Evolutionary conservation across 192 early-diverging fungal species (phyloP), one percentile per base, ranked within the genome.

Genomic region (Entomortierella chlamydospora): DNA sequence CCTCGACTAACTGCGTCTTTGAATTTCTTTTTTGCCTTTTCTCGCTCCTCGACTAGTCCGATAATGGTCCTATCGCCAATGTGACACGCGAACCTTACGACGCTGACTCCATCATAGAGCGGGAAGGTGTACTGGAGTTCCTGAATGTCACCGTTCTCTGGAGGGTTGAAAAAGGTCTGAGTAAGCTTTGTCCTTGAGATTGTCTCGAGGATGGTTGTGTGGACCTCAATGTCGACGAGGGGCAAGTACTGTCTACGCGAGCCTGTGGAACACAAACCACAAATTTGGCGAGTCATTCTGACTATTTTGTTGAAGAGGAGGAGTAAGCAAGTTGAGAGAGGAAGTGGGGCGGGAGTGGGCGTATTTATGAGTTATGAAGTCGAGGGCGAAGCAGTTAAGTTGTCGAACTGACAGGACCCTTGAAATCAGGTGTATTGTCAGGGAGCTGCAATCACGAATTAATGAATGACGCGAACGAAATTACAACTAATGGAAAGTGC

Each of bases 71-170:
- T 51, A 52, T 68, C 56, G 39, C 66, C 66, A 43, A 68, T 68
- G 41, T 11, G 39, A 39, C 53, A 54, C 18, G 33, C 49, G 30
- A 68, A 68, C 4, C 53, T 52, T 28, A 68, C 66, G 56, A 68
- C 66, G 17, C 66, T 68, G 55, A 58, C 56, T 25, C 66, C 66
- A n/a, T 68, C 66, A 43, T 68, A 68, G 29, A 68, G 66, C 28
- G 66, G 66, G 56, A 68, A 68, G 30, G 34, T 42, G 66, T 68
- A 68, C 45, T 34, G 54, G 10, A 68, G 43, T 43, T 68, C 66
- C 31, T 33, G 39, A 37, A 68, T 41, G 66, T 30, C 22, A 41
- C 57, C 54, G n/a, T 57, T 31, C 10, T 42, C 23, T 1, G 66
- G 47, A 10, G 62, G 43, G 56, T 68, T 68, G 13, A 57, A 13